Evolutionary conservation across 306 rosid genomes (phyloP).

Genomic region (Neltuma alba): DNA sequence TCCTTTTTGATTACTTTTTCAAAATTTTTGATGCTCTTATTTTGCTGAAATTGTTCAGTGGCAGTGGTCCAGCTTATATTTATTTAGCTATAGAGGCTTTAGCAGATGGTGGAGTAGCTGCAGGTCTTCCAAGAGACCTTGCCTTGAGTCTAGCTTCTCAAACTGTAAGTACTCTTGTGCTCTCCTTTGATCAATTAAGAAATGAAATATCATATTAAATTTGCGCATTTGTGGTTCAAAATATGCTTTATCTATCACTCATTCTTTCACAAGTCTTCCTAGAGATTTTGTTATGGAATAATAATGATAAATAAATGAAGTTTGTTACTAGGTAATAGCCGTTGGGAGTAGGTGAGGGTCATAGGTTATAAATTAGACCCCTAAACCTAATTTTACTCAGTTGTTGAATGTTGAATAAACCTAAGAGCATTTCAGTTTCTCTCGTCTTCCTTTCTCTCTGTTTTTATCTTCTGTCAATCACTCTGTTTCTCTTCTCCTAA

Average conservation of each 20-base stretch:
- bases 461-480: too few species aligned
- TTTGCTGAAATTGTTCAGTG: conserved; percentile 64
- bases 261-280: background rate
- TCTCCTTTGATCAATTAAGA: conserved; percentile 13
- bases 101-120: conserved; percentile 99
- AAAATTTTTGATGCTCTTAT: conserved; percentile 5
- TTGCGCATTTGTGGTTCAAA: conserved; percentile 4
- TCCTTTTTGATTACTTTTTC: background rate
- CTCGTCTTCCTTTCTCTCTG: too few species aligned
- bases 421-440: too few species aligned
- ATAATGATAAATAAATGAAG: too few species aligned
- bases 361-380: too few species aligned
- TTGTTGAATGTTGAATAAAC: too few species aligned
- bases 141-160: conserved; percentile 89
- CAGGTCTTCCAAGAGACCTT: conserved; percentile 94
- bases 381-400: too few species aligned
- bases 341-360: too few species aligned
- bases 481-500: too few species aligned
- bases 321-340: too few species aligned
- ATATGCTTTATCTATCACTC: background rate
- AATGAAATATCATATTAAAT: conserved; percentile 5
- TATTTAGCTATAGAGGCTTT: conserved; percentile 93
- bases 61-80: conserved; percentile 94
- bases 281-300: too few species aligned
- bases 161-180: conserved; percentile 69